Base-by-base conservation (phyloP, 1,284 basidiomycete genomes). In the Pseudozyma thailandica region DNA sequence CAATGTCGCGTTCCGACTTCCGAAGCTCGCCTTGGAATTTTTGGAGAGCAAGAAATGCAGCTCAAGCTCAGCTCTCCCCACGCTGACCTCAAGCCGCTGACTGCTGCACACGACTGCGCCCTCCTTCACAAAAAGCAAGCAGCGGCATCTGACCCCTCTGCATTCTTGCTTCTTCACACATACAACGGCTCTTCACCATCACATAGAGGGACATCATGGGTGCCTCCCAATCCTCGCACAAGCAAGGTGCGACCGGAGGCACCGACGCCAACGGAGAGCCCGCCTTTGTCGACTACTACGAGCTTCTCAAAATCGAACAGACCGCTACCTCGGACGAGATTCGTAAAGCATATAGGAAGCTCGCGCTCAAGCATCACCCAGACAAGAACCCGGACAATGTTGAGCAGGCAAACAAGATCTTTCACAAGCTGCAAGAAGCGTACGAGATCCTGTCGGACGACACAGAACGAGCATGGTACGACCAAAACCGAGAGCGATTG, bases 381-480 rank as follows among this genome's bases (percentile, higher is more conserved):
- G 84, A 85, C 74, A 85, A 85, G 78, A 85, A 85, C 54, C 84
- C 82, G 3, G 76, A 84, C 52, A 78, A 94, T 77, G 84, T 91
- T 4, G 92, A 96, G 74, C 91, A 89, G 41, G 90, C 96, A 0
- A 98, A 94, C 0, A 87, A 90, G 76, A 88, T 90, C 21, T 99
- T 99, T 83, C 90, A 93, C 12, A 86, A 89, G 43, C 85, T 98
- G 15, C 94, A 97, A 78, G 92, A 94, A 75, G 95, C 95, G 0
- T 98, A 97, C 80, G 95, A 98, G 87, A 94, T 81, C 16, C 77
- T 81, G 2, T 75, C 66, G 1, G 80, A 82, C 33, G 79, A 77
- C 43, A 71, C 66, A 31, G 94, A 98, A 87, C 87, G 95, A 66
- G 94, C 95, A 39, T 98, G 94, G 92, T 98, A 98, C 83, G 95